These are phyloP conservation scores for Racocetra persica DNA, from an alignment of 371 early-diverging fungal species.

Conservation along the genomic window DNA sequence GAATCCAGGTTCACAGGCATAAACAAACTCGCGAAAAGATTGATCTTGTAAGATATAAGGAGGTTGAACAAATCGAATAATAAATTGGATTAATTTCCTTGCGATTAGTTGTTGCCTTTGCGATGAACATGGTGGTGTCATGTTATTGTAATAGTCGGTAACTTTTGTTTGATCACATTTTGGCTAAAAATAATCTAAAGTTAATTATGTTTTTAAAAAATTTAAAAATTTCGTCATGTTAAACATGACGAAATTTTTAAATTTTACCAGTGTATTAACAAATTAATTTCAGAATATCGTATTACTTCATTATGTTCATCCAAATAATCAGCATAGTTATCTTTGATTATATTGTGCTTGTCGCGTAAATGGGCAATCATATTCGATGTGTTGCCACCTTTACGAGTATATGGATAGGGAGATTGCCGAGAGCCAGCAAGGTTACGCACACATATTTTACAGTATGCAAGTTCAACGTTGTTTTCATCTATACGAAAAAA, in stretches of 20 bases:
- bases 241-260: too few relatives aligned
- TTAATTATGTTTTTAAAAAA: too few relatives aligned
- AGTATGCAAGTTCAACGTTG: background rate
- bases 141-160: background rate
- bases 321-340: background rate
- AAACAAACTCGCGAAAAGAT: conserved; percentile 18
- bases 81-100: background rate
- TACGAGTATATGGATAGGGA: background rate
- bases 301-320: conserved; percentile 1
- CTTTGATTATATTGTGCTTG: background rate
- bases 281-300: too few relatives aligned
- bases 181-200: background rate
- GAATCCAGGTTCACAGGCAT: conserved; percentile 10
- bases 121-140: background rate
- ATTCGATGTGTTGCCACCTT: conserved; percentile 4
- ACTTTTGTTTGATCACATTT: background rate
- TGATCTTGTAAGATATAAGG: conserved; percentile 19
- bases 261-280: too few relatives aligned
- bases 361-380: background rate
- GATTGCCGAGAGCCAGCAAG: background rate
- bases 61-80: conserved; percentile 11
- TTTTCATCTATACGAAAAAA: too few relatives aligned
- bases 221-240: too few relatives aligned
- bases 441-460: conserved; percentile 11
- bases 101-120: conserved; percentile 14